Evolutionary conservation across 2,329 filamentous ascomycete genomes (phyloP).

Genomic region (Fusarium floridanum): DNA sequence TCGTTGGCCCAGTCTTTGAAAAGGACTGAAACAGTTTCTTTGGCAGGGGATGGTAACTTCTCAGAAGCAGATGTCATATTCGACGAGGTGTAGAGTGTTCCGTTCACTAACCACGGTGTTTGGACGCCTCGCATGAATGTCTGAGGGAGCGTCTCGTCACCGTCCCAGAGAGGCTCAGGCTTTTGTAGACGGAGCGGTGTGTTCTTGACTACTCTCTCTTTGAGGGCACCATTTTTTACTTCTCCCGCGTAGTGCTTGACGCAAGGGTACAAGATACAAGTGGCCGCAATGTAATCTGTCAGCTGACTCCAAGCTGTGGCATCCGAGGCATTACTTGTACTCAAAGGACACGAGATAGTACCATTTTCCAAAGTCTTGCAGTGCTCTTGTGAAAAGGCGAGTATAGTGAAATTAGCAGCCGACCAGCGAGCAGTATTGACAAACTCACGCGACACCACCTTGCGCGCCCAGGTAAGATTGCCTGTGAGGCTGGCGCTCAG

Average conservation of each 20-base stretch:
- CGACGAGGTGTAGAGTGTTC: conserved; percentile 9
- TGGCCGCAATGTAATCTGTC: conserved; percentile 11
- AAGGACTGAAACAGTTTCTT: not conserved
- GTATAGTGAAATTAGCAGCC: not conserved
- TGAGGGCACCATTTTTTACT: not conserved
- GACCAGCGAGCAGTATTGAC: conserved; percentile 8
- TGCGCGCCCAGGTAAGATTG: conserved; percentile 6
- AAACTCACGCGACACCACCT: not conserved
- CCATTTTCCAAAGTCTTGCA: conserved; percentile 1
- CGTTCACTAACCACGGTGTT: conserved; percentile 5
- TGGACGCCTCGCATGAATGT: not conserved
- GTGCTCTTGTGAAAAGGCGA: conserved; percentile 6
- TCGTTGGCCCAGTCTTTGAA: not conserved
- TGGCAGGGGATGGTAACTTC: not conserved
- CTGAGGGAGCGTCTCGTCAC: not conserved
- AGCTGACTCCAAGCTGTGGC: not conserved
- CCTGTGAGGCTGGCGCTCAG: not conserved
- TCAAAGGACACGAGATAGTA: conserved; percentile 6
- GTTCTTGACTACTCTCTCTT: not conserved
- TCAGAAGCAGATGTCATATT: not conserved
- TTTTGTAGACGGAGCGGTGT: conserved; percentile 5
- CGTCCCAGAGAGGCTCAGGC: not conserved
- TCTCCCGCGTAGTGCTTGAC: conserved; percentile 10
- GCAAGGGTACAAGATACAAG: conserved; percentile 16
- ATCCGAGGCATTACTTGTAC: not conserved